Evolutionary conservation across 495 filamentous ascomycete species (phyloP), one percentile per base, ranked within the genome.

Genomic region (Hyphodiscus hymeniophilus): DNA sequence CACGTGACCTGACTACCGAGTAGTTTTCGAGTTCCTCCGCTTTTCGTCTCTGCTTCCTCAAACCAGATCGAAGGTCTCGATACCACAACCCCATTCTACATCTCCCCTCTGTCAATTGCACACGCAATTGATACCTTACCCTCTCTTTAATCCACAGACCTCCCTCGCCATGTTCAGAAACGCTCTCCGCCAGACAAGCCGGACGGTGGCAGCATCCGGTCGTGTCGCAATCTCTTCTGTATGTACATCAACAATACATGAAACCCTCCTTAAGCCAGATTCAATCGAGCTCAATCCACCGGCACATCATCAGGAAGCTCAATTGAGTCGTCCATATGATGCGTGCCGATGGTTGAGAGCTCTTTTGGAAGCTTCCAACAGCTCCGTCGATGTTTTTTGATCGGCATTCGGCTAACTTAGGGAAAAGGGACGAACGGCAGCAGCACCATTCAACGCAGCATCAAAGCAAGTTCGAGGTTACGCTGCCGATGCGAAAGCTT

Each of bases 181-280:
- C 84, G 90, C 90, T 78, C 77, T 96, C 73, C 80, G 89, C 72
- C 89, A 92, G 77, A 89, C 87, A 67, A 84, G 82, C 76, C 88
- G 89, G 75, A 82, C 84, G 72, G 84, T 92, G 71, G 87, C 87
- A 72, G 89, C 87, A 64, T 74, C 82, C 60, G 80, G 88, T 77
- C 85, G 89, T 76, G 78, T 91, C 75, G 82, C 80, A 65, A n/a
- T n/a, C n/a, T n/a, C n/a, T 28, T 82, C 83, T 74, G 91, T 97
- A 88, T 79, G 91, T 91, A 70, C 58, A 64, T 64, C 28, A 45
- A 30, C 30, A n/a, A 49, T 18, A n/a, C 20, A 38, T 15, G 2
- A 38, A 4, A 41, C 8, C 4, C 17, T 5, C n/a, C 16, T 48
- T 20, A 18, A 46, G 39, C 23, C 28, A 44, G 34, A 38, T 50